Evolutionary conservation across 1,139 yeast species (phyloP).

Genomic region (Casaregolazyma lundiana): DNA sequence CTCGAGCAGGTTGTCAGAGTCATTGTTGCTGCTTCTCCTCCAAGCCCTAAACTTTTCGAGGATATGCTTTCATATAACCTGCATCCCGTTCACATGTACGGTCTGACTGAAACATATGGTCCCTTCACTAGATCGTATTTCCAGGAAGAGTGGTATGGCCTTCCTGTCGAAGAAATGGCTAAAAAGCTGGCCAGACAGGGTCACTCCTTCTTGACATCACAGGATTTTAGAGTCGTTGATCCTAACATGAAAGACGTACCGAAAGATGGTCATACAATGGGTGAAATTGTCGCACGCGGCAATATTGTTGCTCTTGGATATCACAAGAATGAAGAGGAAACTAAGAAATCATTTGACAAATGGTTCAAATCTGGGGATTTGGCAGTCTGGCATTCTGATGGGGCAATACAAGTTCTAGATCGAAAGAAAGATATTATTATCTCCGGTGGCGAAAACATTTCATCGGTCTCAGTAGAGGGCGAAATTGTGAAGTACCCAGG

Average conservation of each 20-base stretch:
- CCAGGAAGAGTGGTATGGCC: slow-evolving; percentile 31
- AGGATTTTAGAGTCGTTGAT: slow-evolving; percentile 45
- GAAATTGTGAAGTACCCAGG: slow-evolving; percentile 45
- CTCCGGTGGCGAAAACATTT: slow-evolving; percentile 76
- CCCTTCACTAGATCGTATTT: slow-evolving; percentile 35
- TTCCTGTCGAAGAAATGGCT: slow-evolving; percentile 26
- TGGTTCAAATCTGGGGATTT: slow-evolving; percentile 81
- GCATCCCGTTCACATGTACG: slow-evolving; percentile 60
- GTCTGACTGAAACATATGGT: slow-evolving; percentile 52
- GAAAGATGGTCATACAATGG: slow-evolving; percentile 34
- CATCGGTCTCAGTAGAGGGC: slow-evolving; percentile 72
- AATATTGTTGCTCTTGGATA: slow-evolving; percentile 56
- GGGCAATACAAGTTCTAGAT: slow-evolving; percentile 61
- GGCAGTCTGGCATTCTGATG: slow-evolving; percentile 54
- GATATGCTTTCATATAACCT: slow-evolving; percentile 34
- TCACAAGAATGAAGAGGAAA: slow-evolving; percentile 53
- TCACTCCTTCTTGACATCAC: slow-evolving; percentile 32
- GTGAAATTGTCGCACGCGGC: slow-evolving; percentile 36
- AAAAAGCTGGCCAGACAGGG: slow-evolving; percentile 36
- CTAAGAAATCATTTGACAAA: slow-evolving; percentile 50
- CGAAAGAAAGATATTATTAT: slow-evolving; percentile 78
- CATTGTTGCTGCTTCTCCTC: slow-evolving; percentile 39
- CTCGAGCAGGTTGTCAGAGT: slow-evolving; percentile 31
- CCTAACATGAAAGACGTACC: slow-evolving; percentile 45
- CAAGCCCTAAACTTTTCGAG: slow-evolving; percentile 34